Evolutionary conservation across 805 yeast genomes (phyloP).

Genomic region (Komagataella populi): DNA sequence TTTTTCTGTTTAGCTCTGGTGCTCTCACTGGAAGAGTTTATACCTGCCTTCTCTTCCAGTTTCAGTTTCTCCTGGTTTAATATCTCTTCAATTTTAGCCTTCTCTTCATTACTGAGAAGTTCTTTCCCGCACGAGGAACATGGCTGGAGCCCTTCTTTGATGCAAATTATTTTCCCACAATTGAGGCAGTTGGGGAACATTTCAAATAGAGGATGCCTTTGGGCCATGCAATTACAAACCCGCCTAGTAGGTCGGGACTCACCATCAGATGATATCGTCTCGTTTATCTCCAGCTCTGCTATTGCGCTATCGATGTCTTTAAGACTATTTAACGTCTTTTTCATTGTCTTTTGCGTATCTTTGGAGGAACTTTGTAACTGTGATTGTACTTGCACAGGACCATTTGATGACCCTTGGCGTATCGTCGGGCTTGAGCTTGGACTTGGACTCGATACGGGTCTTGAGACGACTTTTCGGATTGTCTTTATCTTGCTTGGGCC

Average conservation of each 20-base stretch:
- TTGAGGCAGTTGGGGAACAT: conserved; percentile 87
- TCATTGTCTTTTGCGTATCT: conserved; percentile 20
- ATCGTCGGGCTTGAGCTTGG: background rate
- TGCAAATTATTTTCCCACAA: conserved; percentile 91
- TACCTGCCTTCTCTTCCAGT: conserved; percentile 15
- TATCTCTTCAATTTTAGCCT: conserved; percentile 36
- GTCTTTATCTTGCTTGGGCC: background rate
- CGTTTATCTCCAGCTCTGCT: conserved; percentile 25
- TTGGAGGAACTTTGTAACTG: conserved; percentile 5
- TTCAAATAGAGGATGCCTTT: conserved; percentile 77
- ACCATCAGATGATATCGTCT: background rate
- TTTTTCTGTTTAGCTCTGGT: conserved; percentile 22
- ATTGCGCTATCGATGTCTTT: conserved; percentile 37
- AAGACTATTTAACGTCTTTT: conserved; percentile 34
- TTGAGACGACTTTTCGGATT: background rate
- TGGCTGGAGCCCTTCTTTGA: conserved; percentile 80
- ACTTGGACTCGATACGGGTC: conserved; percentile 5
- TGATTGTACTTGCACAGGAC: background rate
- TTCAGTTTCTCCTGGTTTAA: conserved; percentile 39
- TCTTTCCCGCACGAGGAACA: conserved; percentile 74
- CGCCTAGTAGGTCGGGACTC: conserved; percentile 2
- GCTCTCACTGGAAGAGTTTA: conserved; percentile 2
- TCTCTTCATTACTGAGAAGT: conserved; percentile 50
- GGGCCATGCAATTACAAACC: conserved; percentile 73
- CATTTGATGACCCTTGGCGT: conserved; percentile 1